phyloP scores from a whole-genome alignment of 345 rosid species.

The Moringa oleifera region DNA sequence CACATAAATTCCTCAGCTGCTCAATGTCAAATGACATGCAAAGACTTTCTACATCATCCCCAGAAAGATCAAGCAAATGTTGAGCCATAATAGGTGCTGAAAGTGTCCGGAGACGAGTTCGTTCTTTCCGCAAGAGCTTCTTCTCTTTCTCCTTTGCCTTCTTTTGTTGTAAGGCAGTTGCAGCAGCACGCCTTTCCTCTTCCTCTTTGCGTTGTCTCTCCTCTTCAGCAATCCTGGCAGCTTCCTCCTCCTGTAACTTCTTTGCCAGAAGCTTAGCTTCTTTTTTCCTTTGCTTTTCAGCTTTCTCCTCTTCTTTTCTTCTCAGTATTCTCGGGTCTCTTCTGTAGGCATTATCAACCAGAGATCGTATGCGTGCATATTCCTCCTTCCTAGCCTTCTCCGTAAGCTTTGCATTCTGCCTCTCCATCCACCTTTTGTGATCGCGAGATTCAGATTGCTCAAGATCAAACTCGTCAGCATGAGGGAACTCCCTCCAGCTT shows the following conservation, averaged over 20 bases:
- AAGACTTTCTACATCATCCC: conserved; percentile 73
- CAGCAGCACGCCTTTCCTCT: conserved; percentile 77
- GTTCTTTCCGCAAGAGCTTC: conserved; percentile 87
- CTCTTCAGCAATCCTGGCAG: conserved; percentile 76
- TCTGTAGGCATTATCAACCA: conserved; percentile 88
- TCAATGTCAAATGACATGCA: conserved; percentile 70
- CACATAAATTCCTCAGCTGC: conserved; percentile 68
- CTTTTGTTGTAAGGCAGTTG: conserved; percentile 78
- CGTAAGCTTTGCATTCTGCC: conserved; percentile 82
- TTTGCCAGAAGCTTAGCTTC: conserved; percentile 78
- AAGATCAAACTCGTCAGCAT: conserved; percentile 88
- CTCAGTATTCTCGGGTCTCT: conserved; percentile 81
- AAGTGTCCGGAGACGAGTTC: conserved; percentile 75
- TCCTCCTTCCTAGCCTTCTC: conserved; percentile 95
- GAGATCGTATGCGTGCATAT: conserved; percentile 72
- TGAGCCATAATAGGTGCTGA: conserved; percentile 56
- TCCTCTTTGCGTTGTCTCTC: conserved; percentile 70
- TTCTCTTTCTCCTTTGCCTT: conserved; percentile 85
- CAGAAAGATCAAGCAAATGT: conserved; percentile 49
- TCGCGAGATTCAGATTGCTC: conserved; percentile 98
- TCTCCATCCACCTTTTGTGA: conserved; percentile 99
- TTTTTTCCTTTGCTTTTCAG: conserved; percentile 86
- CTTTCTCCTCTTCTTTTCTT: conserved; percentile 83
- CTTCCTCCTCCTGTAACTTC: conserved; percentile 86
- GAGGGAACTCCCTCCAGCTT: conserved; percentile 99